phyloP scores from a whole-genome alignment of 2,329 filamentous ascomycete genomes.

The Colletotrichum siamense region DNA sequence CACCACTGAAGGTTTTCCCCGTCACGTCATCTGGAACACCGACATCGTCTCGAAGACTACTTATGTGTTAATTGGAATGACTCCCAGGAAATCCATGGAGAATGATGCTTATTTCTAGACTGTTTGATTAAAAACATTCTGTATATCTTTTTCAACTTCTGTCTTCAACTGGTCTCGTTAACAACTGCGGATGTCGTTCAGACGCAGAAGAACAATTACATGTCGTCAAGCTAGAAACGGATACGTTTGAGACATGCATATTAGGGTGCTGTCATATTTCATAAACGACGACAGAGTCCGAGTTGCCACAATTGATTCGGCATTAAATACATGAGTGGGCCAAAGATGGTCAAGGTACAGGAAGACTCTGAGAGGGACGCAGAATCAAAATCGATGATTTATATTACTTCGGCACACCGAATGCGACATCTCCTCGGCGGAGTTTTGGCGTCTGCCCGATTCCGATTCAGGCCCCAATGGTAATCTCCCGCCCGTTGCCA shows the following conservation, averaged over 20 bases:
- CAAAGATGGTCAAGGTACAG: not conserved
- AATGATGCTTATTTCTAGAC: too few relatives aligned
- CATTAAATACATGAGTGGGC: accelerated
- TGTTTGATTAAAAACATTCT: not conserved
- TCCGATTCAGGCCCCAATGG: not conserved
- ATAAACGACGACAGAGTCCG: not conserved
- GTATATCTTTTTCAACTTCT: not conserved
- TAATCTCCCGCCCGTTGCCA: not conserved
- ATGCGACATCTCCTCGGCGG: not conserved
- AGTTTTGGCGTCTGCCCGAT: not conserved
- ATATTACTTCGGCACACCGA: not conserved
- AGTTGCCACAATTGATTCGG: not conserved
- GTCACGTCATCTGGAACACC: not conserved
- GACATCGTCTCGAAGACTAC: not conserved
- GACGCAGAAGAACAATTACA: not conserved
- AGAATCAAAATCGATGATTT: not conserved
- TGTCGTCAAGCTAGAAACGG: not conserved
- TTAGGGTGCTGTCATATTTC: accelerated
- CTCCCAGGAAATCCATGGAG: not conserved
- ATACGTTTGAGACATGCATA: not conserved
- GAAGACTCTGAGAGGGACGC: not conserved
- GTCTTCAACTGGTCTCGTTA: not conserved
- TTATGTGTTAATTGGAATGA: not conserved
- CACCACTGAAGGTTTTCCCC: not conserved
- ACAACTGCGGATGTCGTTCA: not conserved